These are phyloP conservation scores for Lenzites betulinus DNA, from an alignment of 768 basidiomycete species.

Conservation along the genomic window DNA sequence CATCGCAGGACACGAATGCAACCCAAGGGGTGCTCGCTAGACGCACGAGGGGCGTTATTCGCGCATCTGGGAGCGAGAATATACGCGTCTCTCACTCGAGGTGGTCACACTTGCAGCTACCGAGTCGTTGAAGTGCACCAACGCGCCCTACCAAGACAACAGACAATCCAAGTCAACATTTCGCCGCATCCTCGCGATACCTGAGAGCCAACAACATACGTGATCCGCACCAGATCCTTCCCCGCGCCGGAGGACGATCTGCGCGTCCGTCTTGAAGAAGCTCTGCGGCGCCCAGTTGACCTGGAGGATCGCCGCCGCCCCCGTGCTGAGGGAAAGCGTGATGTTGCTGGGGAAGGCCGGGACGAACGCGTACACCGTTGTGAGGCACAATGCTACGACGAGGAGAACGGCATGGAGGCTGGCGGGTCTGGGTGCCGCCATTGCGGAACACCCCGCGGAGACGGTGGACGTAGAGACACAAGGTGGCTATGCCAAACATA, in stretches of 20 bases:
- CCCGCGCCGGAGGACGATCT: slow-evolving; percentile 46
- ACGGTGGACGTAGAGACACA: too few relatives aligned
- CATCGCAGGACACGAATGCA: slow-evolving; percentile 81
- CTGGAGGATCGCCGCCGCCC: slow-evolving; percentile 54
- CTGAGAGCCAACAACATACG: not conserved
- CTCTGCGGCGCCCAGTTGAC: slow-evolving; percentile 57
- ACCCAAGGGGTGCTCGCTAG: slow-evolving; percentile 82
- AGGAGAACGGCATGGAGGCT: not conserved
- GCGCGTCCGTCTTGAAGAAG: slow-evolving; percentile 22
- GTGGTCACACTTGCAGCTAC: slow-evolving; percentile 41
- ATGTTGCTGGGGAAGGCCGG: slow-evolving; percentile 75
- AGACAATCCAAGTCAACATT: too few relatives aligned
- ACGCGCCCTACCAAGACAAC: slow-evolving; percentile 57
- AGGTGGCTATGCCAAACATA: too few relatives aligned
- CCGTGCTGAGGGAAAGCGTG: slow-evolving; percentile 43
- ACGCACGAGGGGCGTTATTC: not conserved
- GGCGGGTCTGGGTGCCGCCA: not conserved
- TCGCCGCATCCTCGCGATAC: not conserved
- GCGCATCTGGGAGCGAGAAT: not conserved
- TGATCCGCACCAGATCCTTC: slow-evolving; percentile 42
- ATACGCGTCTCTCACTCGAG: slow-evolving; percentile 36
- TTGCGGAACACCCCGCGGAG: not conserved
- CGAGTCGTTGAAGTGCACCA: slow-evolving; percentile 81
- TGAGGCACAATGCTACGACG: not conserved
- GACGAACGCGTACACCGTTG: slow-evolving; percentile 50